Conservation (phyloP, 805 yeast species). For the Ogataea polymorpha region DNA sequence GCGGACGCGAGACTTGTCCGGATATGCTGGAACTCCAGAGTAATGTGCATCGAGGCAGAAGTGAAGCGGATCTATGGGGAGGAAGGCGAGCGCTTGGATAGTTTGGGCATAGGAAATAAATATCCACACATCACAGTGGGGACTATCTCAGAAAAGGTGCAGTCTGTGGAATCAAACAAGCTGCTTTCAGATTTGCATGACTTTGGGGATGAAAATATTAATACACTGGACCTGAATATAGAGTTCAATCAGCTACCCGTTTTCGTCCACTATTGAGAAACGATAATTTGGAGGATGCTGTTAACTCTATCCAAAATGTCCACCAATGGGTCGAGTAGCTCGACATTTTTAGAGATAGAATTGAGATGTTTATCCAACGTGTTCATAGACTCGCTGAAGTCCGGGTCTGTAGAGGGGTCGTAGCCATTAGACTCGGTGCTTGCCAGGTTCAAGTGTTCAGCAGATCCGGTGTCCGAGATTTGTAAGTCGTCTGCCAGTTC, state of each 20-base stretch:
- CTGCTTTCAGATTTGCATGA: slow-evolving; percentile 28
- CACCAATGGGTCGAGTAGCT: slow-evolving; percentile 16
- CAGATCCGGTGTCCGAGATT: background rate
- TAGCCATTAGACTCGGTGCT: slow-evolving; percentile 3
- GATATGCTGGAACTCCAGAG: slow-evolving; percentile 48
- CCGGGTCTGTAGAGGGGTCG: slow-evolving; percentile 16
- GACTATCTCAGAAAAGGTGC: slow-evolving; percentile 40
- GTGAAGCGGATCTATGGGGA: slow-evolving; percentile 19
- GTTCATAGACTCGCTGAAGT: slow-evolving; percentile 10
- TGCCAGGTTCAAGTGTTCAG: slow-evolving; percentile 6
- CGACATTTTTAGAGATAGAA: slow-evolving; percentile 17
- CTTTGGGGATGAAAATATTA: slow-evolving; percentile 12
- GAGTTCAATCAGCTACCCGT: slow-evolving; percentile 18
- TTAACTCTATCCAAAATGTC: slow-evolving; percentile 18
- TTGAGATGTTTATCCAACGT: slow-evolving; percentile 13
- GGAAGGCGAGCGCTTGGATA: slow-evolving; percentile 9
- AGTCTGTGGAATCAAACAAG: slow-evolving; percentile 53
- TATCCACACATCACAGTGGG: slow-evolving; percentile 76
- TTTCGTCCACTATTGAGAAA: slow-evolving; percentile 17
- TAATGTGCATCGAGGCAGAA: slow-evolving; percentile 54
- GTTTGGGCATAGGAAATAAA: slow-evolving; percentile 36
- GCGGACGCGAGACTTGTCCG: slow-evolving; percentile 42
- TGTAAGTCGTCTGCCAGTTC: slow-evolving; percentile 6
- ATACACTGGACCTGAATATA: slow-evolving; percentile 11
- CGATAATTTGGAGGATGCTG: slow-evolving; percentile 17